phyloP scores from a whole-genome alignment of 2,329 filamentous ascomycete genomes.

The Fusarium sp. region DNA sequence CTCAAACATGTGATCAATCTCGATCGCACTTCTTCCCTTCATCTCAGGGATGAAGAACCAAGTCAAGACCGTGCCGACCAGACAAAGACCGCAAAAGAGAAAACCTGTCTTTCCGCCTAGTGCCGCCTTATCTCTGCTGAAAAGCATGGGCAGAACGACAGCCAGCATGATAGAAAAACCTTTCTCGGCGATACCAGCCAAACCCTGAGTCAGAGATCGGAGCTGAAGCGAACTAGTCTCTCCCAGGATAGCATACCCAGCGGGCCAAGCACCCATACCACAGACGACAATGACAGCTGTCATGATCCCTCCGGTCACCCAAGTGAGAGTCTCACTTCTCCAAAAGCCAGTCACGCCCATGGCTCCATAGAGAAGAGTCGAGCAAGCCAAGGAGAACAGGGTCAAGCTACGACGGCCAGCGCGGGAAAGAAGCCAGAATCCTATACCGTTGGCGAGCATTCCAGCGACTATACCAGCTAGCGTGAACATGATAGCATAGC shows the following conservation, averaged over 20 bases:
- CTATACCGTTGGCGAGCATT: conserved; percentile 54
- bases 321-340: not conserved
- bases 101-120: conserved; percentile 54
- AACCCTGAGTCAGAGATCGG: conserved; percentile 45
- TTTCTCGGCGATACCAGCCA: conserved; percentile 53
- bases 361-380: conserved; percentile 52
- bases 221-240: conserved; percentile 39
- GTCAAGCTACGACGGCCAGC: conserved; percentile 54
- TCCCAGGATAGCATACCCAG: conserved; percentile 51
- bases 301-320: conserved; percentile 45
- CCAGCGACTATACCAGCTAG: conserved; percentile 57
- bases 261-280: conserved; percentile 54
- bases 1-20: conserved; percentile 39
- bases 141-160: conserved; percentile 43
- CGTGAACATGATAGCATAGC: conserved; percentile 53
- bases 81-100: conserved; percentile 49
- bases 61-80: conserved; percentile 8
- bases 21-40: conserved; percentile 35
- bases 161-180: conserved; percentile 45
- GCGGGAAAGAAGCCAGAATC: conserved; percentile 55
- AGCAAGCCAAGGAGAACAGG: conserved; percentile 45
- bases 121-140: conserved; percentile 45
- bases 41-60: conserved; percentile 43
- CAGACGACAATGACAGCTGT: conserved; percentile 51
- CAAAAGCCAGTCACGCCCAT: conserved; percentile 48